Evolutionary conservation across 345 rosid genomes (phyloP).

Genomic region (Hevea brasiliensis): DNA sequence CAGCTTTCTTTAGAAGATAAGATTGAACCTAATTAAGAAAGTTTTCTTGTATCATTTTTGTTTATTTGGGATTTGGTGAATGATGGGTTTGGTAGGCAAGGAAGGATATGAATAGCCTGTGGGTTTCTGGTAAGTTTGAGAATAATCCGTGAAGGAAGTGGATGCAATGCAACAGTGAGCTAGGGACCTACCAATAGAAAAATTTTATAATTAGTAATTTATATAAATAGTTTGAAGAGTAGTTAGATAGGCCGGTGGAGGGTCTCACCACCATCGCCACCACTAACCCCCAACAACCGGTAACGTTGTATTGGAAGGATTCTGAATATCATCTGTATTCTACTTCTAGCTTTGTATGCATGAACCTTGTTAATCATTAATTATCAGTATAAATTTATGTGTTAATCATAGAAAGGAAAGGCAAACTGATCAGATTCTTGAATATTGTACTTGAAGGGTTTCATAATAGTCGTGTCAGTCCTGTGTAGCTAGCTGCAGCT

Average conservation of each 20-base stretch:
- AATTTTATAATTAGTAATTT: slow-evolving; percentile 9
- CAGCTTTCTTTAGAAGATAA: neutral
- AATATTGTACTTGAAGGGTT: neutral
- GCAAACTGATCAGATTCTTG: no score
- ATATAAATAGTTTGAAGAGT: slow-evolving; percentile 13
- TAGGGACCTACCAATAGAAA: slow-evolving; percentile 33
- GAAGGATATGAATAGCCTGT: slow-evolving; percentile 11
- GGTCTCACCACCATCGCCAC: slow-evolving; percentile 20
- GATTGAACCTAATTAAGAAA: neutral
- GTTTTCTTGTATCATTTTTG: neutral
- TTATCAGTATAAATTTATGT: neutral
- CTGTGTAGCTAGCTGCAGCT: no score
- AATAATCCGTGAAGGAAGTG: slow-evolving; percentile 12
- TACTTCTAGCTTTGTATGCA: slow-evolving; percentile 3
- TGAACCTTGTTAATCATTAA: slow-evolving; percentile 1
- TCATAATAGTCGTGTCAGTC: no score
- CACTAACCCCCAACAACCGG: slow-evolving; percentile 14
- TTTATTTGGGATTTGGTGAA: slow-evolving; percentile 6
- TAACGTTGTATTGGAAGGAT: slow-evolving; percentile 20
- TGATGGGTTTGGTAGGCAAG: slow-evolving; percentile 20
- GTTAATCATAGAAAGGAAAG: neutral
- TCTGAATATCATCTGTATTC: neutral
- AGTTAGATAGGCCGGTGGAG: slow-evolving; percentile 19
- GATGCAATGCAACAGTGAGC: slow-evolving; percentile 24
- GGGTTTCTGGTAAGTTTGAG: slow-evolving; percentile 16